Base-by-base conservation (phyloP, 371 early-diverging fungal genomes). In the Coemansia sp. region DNA sequence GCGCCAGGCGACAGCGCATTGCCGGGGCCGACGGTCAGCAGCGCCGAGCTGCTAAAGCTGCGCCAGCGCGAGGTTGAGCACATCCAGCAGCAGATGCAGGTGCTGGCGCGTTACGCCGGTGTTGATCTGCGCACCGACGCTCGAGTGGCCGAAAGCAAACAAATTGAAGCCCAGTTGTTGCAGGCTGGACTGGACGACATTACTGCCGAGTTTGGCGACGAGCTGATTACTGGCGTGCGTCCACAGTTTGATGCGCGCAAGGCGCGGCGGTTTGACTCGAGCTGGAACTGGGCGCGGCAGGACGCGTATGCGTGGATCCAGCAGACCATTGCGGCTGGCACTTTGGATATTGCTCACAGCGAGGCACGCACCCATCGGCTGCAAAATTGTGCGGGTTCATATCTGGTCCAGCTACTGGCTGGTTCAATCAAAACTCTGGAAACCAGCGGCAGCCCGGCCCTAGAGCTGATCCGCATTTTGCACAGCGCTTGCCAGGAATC, bases 231-330 rank as follows among this genome's bases (percentile, higher is more conserved):
- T 57, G 94, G 97, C 36, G 91, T 95, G 76, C 84, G 83, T 60
- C 95, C 95, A 26, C 69, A 82, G 9, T 96, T 96, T 79, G 86
- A 86, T 59, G 76, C 82, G 39, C 84, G 87, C 61, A 96, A 94
- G 84, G 94, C 90, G 43, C 90, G 97, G 54, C 82, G 80, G 43
- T 96, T 93, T 67, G 94, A 96, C 64, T 95, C 95, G 45, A 88
- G 88, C 86, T 96, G 97, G 97, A 96, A 95, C 81, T 96, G 97
- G 97, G 92, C 89, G 60, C 89, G 94, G 56, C 95, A 95, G 78
- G 95, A 95, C 77, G 93, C 93, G 10, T 67, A 51, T 14, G 54
- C 62, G 39, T 52, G 57, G 67, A 67, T 67, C 35, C 66, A 66
- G 40, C 49, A 63, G 49, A 47, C 54, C 4, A 12, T 61, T 2